Base-by-base conservation (phyloP, 2,329 filamentous ascomycete genomes). In the Colletotrichum viniferum region DNA sequence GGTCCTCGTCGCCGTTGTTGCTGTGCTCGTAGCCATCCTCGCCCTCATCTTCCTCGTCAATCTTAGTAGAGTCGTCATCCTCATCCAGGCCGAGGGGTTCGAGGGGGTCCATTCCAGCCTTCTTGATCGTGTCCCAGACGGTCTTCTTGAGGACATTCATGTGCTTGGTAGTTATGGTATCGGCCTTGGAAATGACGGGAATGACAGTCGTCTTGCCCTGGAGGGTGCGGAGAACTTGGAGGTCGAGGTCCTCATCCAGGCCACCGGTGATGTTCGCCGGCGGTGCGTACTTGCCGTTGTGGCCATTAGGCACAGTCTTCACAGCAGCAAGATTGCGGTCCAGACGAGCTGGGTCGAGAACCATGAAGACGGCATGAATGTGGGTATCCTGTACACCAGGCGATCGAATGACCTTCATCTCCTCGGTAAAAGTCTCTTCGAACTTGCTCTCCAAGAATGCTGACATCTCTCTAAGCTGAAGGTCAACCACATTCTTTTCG, bases 381-480 rank as follows among this genome's bases (percentile, higher is more conserved):
- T 99, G 97, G 66, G 96, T 98, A 87, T 99, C 97, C 83, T 96
- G 95, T 78, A 95, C 94, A 71, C 96, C 96, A 30, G 97, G 96
- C 69, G 96, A 96, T 80, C 97, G 94, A 77, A 98, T 90, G 62
- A 99, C 96, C 88, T 98, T 98, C 90, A 98, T 98, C 87, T 99
- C 97, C 86, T 99, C 97, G 64, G 92, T 92, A 83, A 99, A 98
- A 0, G 97, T 98, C 81, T 99, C 97, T 84, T 99, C 96, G 80
- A 99, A 99, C 85, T 98, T 98, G 88, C 94, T 96, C 88, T 99
- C 97, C 75, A 99, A 88, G 86, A 99, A 99, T 10, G 94, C 90
- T 38, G 94, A 93, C 88, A 98, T 96, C 83, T 98, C 95, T 76
- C 96, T 92, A 78, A 99, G 88, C 85, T 99, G 97, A 78, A 98